Evolutionary conservation across 139 green algal genomes (phyloP), one percentile per base, ranked within the genome.

Genomic region (Chlamydomonas sp.): DNA sequence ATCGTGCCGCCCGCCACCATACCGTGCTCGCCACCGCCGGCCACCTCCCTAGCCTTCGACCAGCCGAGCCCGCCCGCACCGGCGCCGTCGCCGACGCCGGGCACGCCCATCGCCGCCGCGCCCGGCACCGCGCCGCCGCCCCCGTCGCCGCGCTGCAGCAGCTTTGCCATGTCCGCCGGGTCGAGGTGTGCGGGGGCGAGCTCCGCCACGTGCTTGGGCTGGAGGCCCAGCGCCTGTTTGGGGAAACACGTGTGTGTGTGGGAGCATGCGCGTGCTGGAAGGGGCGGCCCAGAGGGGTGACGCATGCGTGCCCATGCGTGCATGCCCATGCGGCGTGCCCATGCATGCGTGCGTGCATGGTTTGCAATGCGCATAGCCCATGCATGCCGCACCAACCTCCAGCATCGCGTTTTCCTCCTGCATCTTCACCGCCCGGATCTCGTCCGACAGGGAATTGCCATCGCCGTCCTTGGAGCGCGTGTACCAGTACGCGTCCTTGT

Each of bases 401-500:
- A 79, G n/a, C 73, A 79, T 79, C 34, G 73, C 31, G 6, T 76
- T 48, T 30, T 76, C 68, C 37, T 74, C 68, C 35, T 64, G 34
- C 13, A 35, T 20, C 30, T 77, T 77, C 22, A 77, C 71, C 26
- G 71, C 71, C 29, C 47, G n/a, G 6, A 72, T 47, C 48, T 77
- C 71, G 22, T 77, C 71, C 28, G 72, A 33, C n/a, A 66, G 31
- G 22, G 6, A 22, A 29, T 8, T 24, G 61, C 24, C 39, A 24
- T 65, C 35, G 2, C 43, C 35, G 26, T 72, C 37, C 33, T 75
- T 76, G 31, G 59, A 29, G 22, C 67, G 61, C 26, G 68, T 68
- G 59, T 81, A 81, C 75, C 75, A 81, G 28, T 73, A 67, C 8
- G 72, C 35, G 58, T 76, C 70, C 49, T 62, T 73, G 13, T 62